Evolutionary conservation across 164 flowering plant species (phyloP).

Genomic region (Umbellularia californica): DNA sequence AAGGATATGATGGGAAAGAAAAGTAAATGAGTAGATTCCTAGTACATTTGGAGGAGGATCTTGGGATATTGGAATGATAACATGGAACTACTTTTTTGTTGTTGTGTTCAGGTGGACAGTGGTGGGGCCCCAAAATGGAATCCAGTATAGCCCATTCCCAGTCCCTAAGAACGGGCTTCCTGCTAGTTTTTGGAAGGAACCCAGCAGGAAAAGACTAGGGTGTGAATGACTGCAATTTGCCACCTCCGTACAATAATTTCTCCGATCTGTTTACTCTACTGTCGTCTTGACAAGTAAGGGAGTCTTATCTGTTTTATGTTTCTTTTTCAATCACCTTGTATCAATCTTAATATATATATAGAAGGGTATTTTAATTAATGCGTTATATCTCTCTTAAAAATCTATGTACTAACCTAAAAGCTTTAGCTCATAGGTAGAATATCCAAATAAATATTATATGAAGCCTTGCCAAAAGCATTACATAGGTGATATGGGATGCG

Average conservation of each 20-base stretch:
- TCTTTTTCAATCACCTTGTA: not conserved
- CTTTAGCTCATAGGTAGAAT: too few species aligned
- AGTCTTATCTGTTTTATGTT: not conserved
- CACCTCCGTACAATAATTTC: not conserved
- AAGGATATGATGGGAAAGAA: not conserved
- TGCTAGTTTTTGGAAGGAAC: constrained; percentile 65
- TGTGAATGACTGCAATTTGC: constrained; percentile 2
- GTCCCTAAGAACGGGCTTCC: constrained; percentile 73
- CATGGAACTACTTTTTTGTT: not conserved
- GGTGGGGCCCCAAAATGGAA: constrained; percentile 44
- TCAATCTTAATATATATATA: not conserved
- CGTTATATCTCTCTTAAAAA: not conserved
- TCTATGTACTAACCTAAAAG: not conserved
- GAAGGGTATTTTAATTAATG: not conserved
- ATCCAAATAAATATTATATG: too few species aligned
- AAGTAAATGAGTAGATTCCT: not conserved
- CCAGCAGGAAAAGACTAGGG: constrained; percentile 11
- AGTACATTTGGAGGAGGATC: constrained; percentile 7
- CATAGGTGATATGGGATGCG: too few species aligned
- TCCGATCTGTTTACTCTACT: not conserved
- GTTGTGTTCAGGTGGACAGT: constrained; percentile 64
- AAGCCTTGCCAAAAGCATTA: too few species aligned
- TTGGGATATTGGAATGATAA: constrained; percentile 1
- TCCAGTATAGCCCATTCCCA: constrained; percentile 79
- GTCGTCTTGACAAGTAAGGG: not conserved